Evolutionary conservation across 2,329 filamentous ascomycete genomes (phyloP), one percentile per base, ranked within the genome.

Genomic region (Acrodontium crateriforme): DNA sequence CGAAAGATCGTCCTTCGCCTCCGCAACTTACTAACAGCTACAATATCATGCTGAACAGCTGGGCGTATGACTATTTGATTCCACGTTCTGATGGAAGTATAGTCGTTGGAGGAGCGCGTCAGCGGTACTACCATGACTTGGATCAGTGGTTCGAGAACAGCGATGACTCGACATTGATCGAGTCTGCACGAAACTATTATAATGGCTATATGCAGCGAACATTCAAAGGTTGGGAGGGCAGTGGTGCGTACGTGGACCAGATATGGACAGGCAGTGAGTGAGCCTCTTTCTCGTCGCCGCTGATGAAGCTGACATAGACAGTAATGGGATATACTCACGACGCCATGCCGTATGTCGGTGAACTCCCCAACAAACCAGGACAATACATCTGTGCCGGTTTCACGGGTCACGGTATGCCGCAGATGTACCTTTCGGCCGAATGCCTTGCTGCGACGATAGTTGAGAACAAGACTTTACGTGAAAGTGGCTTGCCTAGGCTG

Each of bases 401-500:
- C 34, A 59, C 56, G 16, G 65, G 65, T 0, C 62, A 67, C 30
- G 65, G 65, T 1, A 69, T 69, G 63, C 55, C 60, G 0, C 40
- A 60, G 14, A 55, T 64, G 11, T 58, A 58, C 12, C 45, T 61
- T 0, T 43, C 52, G 4, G 53, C 53, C 5, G 55, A 58, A 34
- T 59, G 18, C 18, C 18, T 52, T 0, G 23, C 65, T 6, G 56
- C 52, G 2, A 34, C 44, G 14, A 63, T 67, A 59, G 35, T 62
- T 18, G 19, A 30, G 10, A 16, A 32, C 18, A n/a, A 8, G 18
- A 8, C 18, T 20, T 20, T 20, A 8, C 18, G n/a, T 20, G 8
- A 20, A 20, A 20, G 8, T n/a, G 18, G 18, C 18, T 8, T 20
- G n/a, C 18, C 18, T 8, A 8, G 18, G n/a, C n/a, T 20, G 18